Evolutionary conservation across 129 eudicot genomes (phyloP), one percentile per base, ranked within the genome.

Genomic region (Escallonia rubra): DNA sequence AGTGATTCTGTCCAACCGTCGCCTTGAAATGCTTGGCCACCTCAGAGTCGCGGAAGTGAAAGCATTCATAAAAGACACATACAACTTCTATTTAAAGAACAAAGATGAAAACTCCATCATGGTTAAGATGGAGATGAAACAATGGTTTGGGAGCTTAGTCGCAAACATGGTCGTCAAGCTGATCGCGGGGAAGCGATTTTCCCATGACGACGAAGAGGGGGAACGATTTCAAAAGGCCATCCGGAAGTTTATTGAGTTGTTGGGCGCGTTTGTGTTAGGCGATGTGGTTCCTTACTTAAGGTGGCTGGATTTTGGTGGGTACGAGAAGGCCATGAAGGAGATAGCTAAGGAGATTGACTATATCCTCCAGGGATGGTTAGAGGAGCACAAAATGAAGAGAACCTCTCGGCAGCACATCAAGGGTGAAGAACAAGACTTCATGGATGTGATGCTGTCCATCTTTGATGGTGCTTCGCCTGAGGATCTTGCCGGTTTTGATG

Each of bases 311-410:
- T 43, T 77, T 3, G 65, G 66, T 0, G 77, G 82, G 6, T 43
- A 77, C 12, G 69, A 58, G 70, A 77, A 77, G 16, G 56, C 67
- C 44, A 77, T 77, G 81, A 77, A 77, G 58, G 49, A 16, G 57
- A 66, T 63, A 3, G 62, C 54, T 1, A 65, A 65, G 13, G 77
- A 77, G 16, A 42, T 65, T 12, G 82, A 77, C 44, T 13, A 6
- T 7, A 45, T 77, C 45, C 68, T 71, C 2, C 59, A 56, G 40
- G 73, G 64, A 47, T 71, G 76, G 82, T 66, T 77, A 2, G 70
- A 77, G 50, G 82, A 77, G 58, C 82, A 77, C 59, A 65, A 66
- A 43, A 38, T 42, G 42, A 72, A 61, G 56, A 48, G 67, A 23
- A 4, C 15, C 23, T 16, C 9, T 9, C 3, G 59, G 41, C 44